Base-by-base conservation (phyloP, 75 land plant species). In the Azolla pinnata region DNA sequence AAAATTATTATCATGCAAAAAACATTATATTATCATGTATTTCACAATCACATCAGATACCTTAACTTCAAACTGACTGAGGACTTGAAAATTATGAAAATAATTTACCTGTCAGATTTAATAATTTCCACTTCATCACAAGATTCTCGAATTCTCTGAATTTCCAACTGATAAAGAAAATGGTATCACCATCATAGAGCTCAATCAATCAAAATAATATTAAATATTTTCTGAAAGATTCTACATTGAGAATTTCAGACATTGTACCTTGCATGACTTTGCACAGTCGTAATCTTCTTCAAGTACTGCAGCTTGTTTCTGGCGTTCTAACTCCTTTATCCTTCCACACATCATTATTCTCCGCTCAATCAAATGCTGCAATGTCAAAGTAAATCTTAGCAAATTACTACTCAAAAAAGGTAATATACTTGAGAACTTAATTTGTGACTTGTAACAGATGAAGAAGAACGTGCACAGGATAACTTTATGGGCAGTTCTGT, bases 261-360 rank as follows among this genome's bases (percentile, higher is more conserved):
- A 16, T 1, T 24, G 25, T 27, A 63, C 73, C 67, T 70, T 70
- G 61, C 73, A 70, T 8, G 48, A 44, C 49, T 70, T 70, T 21
- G 73, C 73, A 47, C 32, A 30, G 33, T 70, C 73, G 35, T 70
- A 70, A 16, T 70, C 73, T 42, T 70, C 73, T 7, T 21, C 59
- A 20, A 63, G 59, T 33, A 70, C 61, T 53, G 73, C 73, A 9
- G 42, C 54, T n/a, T 54, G 35, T 55, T 70, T 70, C 40, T 57
- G 54, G 23, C 14, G 55, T 61, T 70, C 73, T 12, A 70, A 28
- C 1, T 63, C 52, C n/a, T 63, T 70, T 8, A 70, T 70, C 29
- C 48, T 42, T 18, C 52, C 60, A 33, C 67, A 60, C 29, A 63
- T 12, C 4, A 48, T 29, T 55, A 38, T 63, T 8, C 54, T 57